A percentile compares a stretch with the other conserved stretches of the same genome.
These are phyloP conservation scores for Nannochloropsis granulata DNA, from an alignment of 108 stramenopile species.

Conservation along the genomic window DNA sequence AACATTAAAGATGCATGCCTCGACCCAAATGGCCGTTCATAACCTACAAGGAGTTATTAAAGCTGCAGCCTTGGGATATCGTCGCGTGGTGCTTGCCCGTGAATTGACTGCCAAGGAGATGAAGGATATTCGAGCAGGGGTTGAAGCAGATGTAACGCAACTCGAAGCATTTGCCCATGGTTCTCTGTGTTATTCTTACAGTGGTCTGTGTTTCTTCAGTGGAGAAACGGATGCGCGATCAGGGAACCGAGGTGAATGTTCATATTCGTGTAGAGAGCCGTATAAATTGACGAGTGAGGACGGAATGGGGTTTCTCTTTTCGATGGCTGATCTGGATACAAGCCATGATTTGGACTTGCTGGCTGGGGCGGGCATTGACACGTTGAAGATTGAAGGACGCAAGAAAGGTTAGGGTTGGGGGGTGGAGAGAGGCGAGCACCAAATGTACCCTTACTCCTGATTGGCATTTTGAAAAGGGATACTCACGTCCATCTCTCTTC, in stretches of 20 bases:
- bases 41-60: neutral
- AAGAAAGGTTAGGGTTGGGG: neutral
- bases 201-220: neutral
- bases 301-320: neutral
- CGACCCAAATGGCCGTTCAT: neutral
- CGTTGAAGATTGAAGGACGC: neutral
- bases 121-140: neutral
- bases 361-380: neutral
- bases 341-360: neutral
- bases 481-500: neutral
- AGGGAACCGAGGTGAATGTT: neutral
- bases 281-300: neutral
- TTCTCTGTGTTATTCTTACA: neutral
- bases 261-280: neutral
- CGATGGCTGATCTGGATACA: neutral
- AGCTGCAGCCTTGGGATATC: neutral
- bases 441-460: too few relatives aligned
- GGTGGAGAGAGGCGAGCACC: too few relatives aligned
- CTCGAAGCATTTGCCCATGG: neutral
- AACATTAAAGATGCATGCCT: neutral
- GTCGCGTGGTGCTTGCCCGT: neutral
- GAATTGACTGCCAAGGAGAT: neutral
- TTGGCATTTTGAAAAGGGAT: too few relatives aligned
- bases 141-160: neutral
- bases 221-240: neutral